A percentile compares a stretch with the other conserved stretches of the same genome.
Conservation (phyloP, 345 rosid species). For the Acer yangbiense region DNA sequence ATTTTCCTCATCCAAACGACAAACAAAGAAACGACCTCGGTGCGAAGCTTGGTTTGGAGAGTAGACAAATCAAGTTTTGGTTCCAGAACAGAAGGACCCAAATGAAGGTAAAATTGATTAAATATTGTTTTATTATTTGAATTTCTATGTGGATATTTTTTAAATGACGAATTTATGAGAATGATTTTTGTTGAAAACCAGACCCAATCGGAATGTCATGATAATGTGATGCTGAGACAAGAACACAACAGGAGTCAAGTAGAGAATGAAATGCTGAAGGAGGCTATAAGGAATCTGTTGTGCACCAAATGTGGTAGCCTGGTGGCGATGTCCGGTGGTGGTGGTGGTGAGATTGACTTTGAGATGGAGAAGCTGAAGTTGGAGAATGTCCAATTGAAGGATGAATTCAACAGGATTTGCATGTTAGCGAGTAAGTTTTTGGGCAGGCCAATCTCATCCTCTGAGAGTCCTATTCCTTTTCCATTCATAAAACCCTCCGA, state of each 20-base stretch:
- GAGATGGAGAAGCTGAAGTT: constrained; percentile 57
- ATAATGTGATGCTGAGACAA: constrained; percentile 58
- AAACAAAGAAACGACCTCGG: constrained; percentile 63
- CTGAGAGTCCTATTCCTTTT: not conserved
- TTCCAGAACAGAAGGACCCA: constrained; percentile 81
- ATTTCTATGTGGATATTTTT: not conserved
- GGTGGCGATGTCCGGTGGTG: constrained; percentile 33
- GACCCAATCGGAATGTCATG: constrained; percentile 79
- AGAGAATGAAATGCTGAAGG: constrained; percentile 57
- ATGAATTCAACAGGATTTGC: constrained; percentile 51
- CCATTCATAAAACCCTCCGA: constrained; percentile 8
- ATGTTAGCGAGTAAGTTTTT: constrained; percentile 55
- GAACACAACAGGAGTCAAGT: constrained; percentile 69
- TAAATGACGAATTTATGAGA: not conserved
- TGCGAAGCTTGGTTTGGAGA: constrained; percentile 52
- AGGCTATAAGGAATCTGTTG: constrained; percentile 44
- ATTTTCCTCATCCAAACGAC: constrained; percentile 72
- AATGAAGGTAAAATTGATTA: constrained; percentile 50
- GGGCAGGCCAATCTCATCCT: constrained; percentile 51
- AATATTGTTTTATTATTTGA: not conserved
- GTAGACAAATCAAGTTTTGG: constrained; percentile 78
- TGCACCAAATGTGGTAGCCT: constrained; percentile 73
- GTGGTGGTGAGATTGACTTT: constrained; percentile 27
- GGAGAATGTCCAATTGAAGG: constrained; percentile 68
- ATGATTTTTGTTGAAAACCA: constrained; percentile 22